Evolutionary conservation across 768 basidiomycete genomes (phyloP), one percentile per base, ranked within the genome.

Genomic region (Tulasnella sp.): DNA sequence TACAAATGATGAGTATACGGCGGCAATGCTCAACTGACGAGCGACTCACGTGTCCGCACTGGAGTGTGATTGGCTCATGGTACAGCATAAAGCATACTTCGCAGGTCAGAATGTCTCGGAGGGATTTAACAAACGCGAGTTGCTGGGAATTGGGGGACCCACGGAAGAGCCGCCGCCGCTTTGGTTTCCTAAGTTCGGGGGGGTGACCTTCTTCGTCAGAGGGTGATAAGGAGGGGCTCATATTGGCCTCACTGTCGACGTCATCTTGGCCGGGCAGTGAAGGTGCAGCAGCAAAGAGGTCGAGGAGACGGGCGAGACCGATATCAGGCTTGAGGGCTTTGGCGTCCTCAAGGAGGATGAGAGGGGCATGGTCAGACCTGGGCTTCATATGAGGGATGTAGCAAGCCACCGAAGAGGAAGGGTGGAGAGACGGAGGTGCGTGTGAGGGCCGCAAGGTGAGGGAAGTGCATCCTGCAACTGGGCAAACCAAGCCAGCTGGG

Each of bases 81-180:
- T 46, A 49, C 41, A 57, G n/a, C 55, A 57, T 57, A 17, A 57
- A 36, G 32, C 55, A 57, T 14, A 57, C 55, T 46, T 57, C 55
- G n/a, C 55, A 57, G 31, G 19, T 49, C 1, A 57, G 46, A 39
- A 57, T 27, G 34, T 57, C 55, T 46, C 48, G 32, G 9, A 57
- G 42, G 15, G 29, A n/a, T 32, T 57, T 57, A 4, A 54, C 39
- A 31, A 54, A 54, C 2, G 52, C 27, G 12, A 25, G 46, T n/a
- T n/a, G 14, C 46, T 48, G 19, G 46, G n/a, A 25, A 48, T 21
- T n/a, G 15, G 17, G 19, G n/a, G n/a, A n/a, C n/a, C n/a, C n/a
- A n/a, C n/a, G n/a, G n/a, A n/a, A n/a, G n/a, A 17, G 29, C 25
- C 46, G 23, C 6, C 27, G 46, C 25, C 27, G 46, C 46, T 48